Percentiles rank a stretch among this genome's conserved stretches.
phyloP scores from a whole-genome alignment of 1,284 basidiomycete species.

The Mycosarcoma maydis region DNA sequence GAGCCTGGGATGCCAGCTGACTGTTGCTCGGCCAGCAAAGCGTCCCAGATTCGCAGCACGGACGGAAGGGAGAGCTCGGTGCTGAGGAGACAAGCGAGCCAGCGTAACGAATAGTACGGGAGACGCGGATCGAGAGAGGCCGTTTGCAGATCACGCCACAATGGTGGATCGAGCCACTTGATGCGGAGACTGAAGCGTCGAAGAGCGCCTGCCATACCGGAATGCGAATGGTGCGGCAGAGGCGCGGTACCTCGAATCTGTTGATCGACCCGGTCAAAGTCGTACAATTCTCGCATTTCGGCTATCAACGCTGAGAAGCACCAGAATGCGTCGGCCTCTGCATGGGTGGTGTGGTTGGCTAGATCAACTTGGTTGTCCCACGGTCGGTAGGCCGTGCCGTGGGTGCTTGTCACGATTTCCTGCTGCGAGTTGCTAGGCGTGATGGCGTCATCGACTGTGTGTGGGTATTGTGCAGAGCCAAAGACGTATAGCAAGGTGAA shows the following conservation, averaged over 20 bases:
- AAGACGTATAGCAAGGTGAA: slow-evolving; percentile 59
- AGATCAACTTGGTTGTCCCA: slow-evolving; percentile 35
- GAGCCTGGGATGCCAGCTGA: slow-evolving; percentile 14
- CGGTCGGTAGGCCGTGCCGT: neutral
- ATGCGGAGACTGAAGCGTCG: slow-evolving; percentile 54
- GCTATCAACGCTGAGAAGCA: slow-evolving; percentile 63
- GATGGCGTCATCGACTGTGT: neutral
- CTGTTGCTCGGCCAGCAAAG: slow-evolving; percentile 56
- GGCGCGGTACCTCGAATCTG: slow-evolving; percentile 22
- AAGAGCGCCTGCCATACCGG: slow-evolving; percentile 58
- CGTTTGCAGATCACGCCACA: slow-evolving; percentile 49
- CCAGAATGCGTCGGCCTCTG: slow-evolving; percentile 66
- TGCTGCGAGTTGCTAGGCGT: slow-evolving; percentile 23
- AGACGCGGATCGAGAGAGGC: slow-evolving; percentile 56
- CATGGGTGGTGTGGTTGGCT: slow-evolving; percentile 27
- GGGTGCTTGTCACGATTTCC: neutral
- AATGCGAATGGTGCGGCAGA: slow-evolving; percentile 3
- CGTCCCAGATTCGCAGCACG: slow-evolving; percentile 63
- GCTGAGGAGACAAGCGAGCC: slow-evolving; percentile 62
- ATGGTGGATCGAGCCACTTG: slow-evolving; percentile 49
- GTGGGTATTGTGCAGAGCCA: slow-evolving; percentile 32
- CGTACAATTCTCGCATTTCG: slow-evolving; percentile 63
- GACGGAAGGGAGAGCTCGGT: slow-evolving; percentile 59
- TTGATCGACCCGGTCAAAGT: slow-evolving; percentile 58
- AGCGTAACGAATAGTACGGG: slow-evolving; percentile 64